Percentiles rank a stretch among this genome's conserved stretches.
Evolutionary conservation across 257 asterid species (phyloP).

Genomic region (Gynochthodes officinalis): DNA sequence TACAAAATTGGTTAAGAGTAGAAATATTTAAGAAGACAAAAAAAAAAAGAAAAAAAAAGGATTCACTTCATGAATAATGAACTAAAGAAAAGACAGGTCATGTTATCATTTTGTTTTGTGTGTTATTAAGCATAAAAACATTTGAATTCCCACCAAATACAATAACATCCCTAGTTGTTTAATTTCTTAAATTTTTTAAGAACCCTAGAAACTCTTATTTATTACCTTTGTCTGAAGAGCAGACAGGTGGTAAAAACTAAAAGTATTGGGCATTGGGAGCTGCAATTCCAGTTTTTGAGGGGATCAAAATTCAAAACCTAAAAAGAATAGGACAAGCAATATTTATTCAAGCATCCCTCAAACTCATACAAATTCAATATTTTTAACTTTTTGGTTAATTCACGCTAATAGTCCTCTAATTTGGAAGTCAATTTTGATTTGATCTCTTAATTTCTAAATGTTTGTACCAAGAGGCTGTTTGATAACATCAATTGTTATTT

Average conservation of each 20-base stretch:
- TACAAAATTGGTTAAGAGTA: too few relatives aligned
- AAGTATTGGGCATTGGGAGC: conserved; percentile 13
- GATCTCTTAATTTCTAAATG: too few relatives aligned
- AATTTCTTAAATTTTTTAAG: too few relatives aligned
- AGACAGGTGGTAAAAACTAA: conserved; percentile 14
- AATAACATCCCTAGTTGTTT: too few relatives aligned
- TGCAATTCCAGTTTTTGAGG: conserved; percentile 14
- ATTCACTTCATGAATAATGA: neutral
- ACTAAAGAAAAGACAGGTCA: neutral
- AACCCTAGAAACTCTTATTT: too few relatives aligned
- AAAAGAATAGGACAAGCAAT: neutral
- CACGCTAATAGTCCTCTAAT: neutral
- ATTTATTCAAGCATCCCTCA: neutral
- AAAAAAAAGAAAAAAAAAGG: too few relatives aligned
- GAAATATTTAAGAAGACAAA: too few relatives aligned
- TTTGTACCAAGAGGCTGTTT: too few relatives aligned
- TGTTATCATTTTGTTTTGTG: too few relatives aligned
- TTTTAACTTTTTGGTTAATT: neutral
- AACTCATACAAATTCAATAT: neutral
- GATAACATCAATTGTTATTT: too few relatives aligned
- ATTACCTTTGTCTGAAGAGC: conserved; percentile 7
- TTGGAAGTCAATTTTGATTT: neutral
- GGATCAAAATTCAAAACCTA: neutral
- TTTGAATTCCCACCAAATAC: too few relatives aligned
- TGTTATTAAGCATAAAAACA: too few relatives aligned